Evolutionary conservation across 805 yeast genomes (phyloP).

Genomic region (Candida ulmi): DNA sequence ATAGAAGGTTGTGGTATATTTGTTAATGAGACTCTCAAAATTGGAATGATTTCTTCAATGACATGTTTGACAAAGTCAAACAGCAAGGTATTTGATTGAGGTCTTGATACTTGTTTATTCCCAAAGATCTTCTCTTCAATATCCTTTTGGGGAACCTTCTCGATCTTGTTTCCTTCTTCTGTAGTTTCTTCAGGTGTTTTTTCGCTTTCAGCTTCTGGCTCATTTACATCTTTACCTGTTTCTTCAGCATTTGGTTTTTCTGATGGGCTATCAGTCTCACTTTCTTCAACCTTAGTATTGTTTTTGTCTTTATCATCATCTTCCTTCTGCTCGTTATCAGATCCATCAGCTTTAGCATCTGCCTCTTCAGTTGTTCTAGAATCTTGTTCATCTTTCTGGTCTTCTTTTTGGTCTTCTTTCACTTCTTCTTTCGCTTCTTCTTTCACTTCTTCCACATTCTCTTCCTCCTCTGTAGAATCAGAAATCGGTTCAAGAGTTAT

Average conservation of each 20-base stretch:
- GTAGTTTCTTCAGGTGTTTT: neutral
- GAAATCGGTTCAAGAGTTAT: conserved; percentile 6
- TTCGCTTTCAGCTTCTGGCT: neutral
- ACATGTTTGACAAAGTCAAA: conserved; percentile 33
- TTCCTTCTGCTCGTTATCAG: too few species aligned
- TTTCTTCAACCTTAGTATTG: neutral
- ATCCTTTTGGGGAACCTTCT: too few species aligned
- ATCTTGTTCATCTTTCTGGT: too few species aligned
- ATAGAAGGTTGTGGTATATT: conserved; percentile 33
- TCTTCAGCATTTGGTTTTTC: neutral
- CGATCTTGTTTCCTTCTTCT: conserved; percentile 1
- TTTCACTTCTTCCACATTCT: neutral
- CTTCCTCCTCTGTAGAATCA: neutral
- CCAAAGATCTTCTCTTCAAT: neutral
- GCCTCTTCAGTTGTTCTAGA: too few species aligned
- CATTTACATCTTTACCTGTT: conserved; percentile 15
- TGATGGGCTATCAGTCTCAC: neutral
- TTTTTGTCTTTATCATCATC: too few species aligned
- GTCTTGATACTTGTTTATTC: conserved; percentile 4
- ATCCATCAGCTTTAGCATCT: too few species aligned
- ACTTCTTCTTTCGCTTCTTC: conserved; percentile 1
- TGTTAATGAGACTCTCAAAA: conserved; percentile 25
- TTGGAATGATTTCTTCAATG: conserved; percentile 26
- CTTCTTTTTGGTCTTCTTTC: neutral
- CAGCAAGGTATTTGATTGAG: conserved; percentile 24